Evolutionary conservation across 352 stramenopile species (phyloP), one percentile per base, ranked within the genome.

Genomic region (Lagenidium giganteum): DNA sequence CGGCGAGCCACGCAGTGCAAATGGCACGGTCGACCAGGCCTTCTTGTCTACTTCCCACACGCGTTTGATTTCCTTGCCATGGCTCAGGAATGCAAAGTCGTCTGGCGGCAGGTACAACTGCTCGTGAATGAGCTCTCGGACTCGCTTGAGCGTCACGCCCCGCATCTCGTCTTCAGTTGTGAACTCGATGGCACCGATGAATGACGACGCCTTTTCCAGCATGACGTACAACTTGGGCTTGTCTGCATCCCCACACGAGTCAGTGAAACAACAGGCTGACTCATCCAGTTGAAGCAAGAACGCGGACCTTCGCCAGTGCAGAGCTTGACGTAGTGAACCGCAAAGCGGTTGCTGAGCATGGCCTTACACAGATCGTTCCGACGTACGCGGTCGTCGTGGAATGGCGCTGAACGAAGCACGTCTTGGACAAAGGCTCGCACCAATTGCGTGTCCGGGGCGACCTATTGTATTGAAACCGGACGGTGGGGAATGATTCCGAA

Each of bases 171-270:
- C 39, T 23, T 69, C 56, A 8, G 63, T 66, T 31, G 67, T 65
- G 31, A 86, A 86, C 51, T 86, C 61, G 20, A 86, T 34, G 12
- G 70, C 59, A 27, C 72, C 72, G 4, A 86, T 32, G 38, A 86
- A 80, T n/a, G 68, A 59, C 0, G 54, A 40, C 14, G 83, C 70
- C 41, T 86, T 86, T 42, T 83, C 72, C 22, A 82, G 42, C 45
- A 82, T 66, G 12, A 86, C 42, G 37, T 82, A 86, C 8, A 86
- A 38, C 31, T 83, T 86, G 17, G 64, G 62, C 47, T 83, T 86
- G 22, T 58, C 72, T 81, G 25, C 30, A 29, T 16, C 16, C 44
- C 8, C 6, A 29, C 5, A 51, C 28, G 16, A 6, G 22, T 21
- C 3, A 13, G 20, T 16, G 12, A 34, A 9, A 22, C n/a, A n/a